Percentiles rank a stretch among this genome's conserved stretches.
These are phyloP conservation scores for Ophiostoma ulmi DNA, from an alignment of 2,329 filamentous ascomycete species.

Conservation along the genomic window DNA sequence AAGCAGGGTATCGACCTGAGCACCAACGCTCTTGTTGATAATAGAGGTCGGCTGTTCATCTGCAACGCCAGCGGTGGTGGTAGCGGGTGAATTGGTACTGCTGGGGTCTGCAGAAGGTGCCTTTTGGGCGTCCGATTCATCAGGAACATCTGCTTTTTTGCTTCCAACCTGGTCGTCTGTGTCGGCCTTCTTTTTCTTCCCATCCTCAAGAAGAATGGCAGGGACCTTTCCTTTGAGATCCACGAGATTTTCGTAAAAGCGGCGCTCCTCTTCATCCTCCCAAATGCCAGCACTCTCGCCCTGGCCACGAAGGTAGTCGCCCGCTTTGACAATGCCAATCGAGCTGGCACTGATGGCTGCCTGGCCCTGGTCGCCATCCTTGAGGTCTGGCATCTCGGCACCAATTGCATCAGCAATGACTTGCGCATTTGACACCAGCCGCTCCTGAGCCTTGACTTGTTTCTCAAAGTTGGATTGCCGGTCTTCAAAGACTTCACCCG, in stretches of 20 bases:
- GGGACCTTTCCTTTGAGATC: conserved; percentile 96
- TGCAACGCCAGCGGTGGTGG: conserved; percentile 35
- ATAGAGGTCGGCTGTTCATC: conserved; percentile 93
- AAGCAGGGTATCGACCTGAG: conserved; percentile 88
- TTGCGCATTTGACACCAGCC: conserved; percentile 83
- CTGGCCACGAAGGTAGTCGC: conserved; percentile 85
- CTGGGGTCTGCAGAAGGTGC: conserved; percentile 33
- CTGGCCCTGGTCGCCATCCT: conserved; percentile 70
- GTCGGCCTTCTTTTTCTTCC: conserved; percentile 93
- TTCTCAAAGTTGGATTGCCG: conserved; percentile 94
- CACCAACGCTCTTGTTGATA: conserved; percentile 94
- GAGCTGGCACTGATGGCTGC: conserved; percentile 59
- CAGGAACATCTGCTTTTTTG: conserved; percentile 51
- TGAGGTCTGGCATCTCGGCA: conserved; percentile 88
- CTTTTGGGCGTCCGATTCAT: conserved; percentile 32
- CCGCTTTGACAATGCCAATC: conserved; percentile 89
- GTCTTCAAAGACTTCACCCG: conserved; percentile 96
- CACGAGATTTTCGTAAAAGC: conserved; percentile 95
- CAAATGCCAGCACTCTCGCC: conserved; percentile 91
- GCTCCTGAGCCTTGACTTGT: conserved; percentile 85
- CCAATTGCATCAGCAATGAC: conserved; percentile 82
- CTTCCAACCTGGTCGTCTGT: conserved; percentile 76
- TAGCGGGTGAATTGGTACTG: background rate
- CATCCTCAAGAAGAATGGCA: conserved; percentile 85
- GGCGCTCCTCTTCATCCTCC: conserved; percentile 96